A percentile compares a stretch with the other conserved stretches of the same genome.
Conservation (phyloP, 371 early-diverging fungal genomes). For the Mortierella sp. region DNA sequence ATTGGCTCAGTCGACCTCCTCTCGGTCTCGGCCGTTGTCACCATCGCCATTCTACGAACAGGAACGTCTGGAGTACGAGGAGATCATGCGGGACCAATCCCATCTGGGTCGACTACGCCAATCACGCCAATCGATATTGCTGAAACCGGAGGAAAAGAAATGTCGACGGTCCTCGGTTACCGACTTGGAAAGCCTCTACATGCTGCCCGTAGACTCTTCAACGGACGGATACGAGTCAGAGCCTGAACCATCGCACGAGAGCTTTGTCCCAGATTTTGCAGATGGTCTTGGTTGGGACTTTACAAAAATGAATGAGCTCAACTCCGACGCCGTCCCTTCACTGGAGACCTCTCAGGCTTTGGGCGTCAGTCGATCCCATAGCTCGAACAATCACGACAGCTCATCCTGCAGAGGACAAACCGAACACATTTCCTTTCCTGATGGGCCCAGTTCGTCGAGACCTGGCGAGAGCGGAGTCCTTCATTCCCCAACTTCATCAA, state of each 20-base stretch:
- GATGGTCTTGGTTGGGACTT: conserved; percentile 51
- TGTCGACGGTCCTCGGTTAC: conserved; percentile 41
- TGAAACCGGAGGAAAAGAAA: conserved; percentile 22
- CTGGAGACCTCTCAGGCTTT: background rate
- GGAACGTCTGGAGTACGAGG: conserved; percentile 33
- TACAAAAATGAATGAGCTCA: conserved; percentile 27
- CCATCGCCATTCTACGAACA: conserved; percentile 25
- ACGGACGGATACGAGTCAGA: conserved; percentile 50
- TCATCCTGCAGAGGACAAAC: too few species aligned
- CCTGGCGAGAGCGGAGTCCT: background rate
- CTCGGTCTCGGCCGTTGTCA: conserved; percentile 35
- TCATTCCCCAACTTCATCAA: conserved; percentile 5
- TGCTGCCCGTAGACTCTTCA: conserved; percentile 36
- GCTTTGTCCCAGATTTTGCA: conserved; percentile 26
- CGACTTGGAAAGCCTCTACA: conserved; percentile 45
- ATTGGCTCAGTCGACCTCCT: conserved; percentile 36
- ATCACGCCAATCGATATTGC: conserved; percentile 16
- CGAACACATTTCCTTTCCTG: background rate
- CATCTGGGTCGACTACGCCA: conserved; percentile 35
- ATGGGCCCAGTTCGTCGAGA: background rate
- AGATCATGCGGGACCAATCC: conserved; percentile 39
- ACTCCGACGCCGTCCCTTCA: conserved; percentile 6
- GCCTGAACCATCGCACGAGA: conserved; percentile 28
- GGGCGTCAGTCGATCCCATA: conserved; percentile 36
- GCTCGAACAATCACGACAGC: conserved; percentile 29